Conservation (phyloP, 371 early-diverging fungal genomes). For the Mortierella sp. region DNA sequence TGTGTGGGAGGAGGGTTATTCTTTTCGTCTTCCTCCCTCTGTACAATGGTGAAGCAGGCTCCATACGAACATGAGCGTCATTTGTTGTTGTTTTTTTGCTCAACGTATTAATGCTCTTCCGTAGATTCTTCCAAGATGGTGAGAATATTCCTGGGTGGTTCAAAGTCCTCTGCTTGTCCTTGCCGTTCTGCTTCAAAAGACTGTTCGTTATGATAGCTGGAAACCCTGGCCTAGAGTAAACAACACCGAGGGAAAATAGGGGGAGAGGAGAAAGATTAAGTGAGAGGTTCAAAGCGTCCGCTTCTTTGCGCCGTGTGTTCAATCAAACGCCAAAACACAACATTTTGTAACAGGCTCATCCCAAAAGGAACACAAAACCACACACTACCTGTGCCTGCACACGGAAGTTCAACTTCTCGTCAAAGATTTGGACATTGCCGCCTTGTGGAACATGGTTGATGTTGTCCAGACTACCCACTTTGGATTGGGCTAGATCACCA, state of each 20-base stretch:
- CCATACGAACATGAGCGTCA: not conserved
- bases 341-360: not conserved
- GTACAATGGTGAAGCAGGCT: not conserved
- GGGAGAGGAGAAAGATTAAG: not conserved
- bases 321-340: not conserved
- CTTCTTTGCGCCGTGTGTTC: not conserved
- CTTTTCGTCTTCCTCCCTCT: not conserved
- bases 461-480: too few species aligned
- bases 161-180: slow-evolving; percentile 25
- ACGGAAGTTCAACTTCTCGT: slow-evolving; percentile 14
- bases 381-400: slow-evolving; percentile 41
- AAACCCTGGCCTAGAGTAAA: slow-evolving; percentile 40
- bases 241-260: not conserved
- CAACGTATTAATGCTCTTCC: slow-evolving; percentile 20
- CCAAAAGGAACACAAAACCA: not conserved
- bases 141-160: slow-evolving; percentile 43
- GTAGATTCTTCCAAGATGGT: slow-evolving; percentile 34
- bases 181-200: slow-evolving; percentile 24
- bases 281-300: not conserved
- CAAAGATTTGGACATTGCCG: too few species aligned
- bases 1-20: too few species aligned
- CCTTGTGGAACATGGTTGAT: too few species aligned
- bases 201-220: slow-evolving; percentile 33
- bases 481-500: too few species aligned
- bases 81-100: not conserved